Base-by-base conservation (phyloP, 257 asterid species). In the Solanum clarkiae region DNA sequence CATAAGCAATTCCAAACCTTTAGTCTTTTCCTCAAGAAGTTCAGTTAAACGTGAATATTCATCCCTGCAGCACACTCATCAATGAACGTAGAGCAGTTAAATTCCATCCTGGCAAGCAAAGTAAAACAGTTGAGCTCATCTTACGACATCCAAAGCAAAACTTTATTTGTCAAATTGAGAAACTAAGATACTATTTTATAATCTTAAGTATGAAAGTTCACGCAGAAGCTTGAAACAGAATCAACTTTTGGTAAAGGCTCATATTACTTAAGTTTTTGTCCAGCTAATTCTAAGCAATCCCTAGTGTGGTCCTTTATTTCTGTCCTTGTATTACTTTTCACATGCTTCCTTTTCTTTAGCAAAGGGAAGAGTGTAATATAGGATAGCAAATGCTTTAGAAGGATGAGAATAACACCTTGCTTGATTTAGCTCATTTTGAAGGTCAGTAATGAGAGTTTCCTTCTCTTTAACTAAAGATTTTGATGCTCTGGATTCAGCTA, bases 401-500 rank as follows among this genome's bases (percentile, higher is more conserved):
- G 65, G 65, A 79, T 79, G 26, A 79, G 65, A 9, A 79, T 53
- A 79, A 88, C 68, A 96, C 99, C 99, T 94, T 88, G 97, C 84
- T 89, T 93, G 91, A 84, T 57, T 86, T 85, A 97, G 94, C 86
- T 95, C 96, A 83, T 84, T 91, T 88, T 97, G 94, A 89, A 95
- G 90, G 83, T 93, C 90, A 57, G 89, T 83, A 84, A 97, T 88
- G 81, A 81, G 59, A 79, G 92, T 82, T 87, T 97, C 99, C 88
- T 94, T 94, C 92, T 94, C 98, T 88, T 92, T 95, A 84, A 91
- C 55, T 79, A 88, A 87, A 88, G 94, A 89, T 94, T 97, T 95
- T 79, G 93, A 92, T 86, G 91, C 84, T 91, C 98, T 89, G 86
- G 94, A 87, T 86, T 97, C 99, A n/a, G 99, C 95, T 87, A 97